A percentile compares a stretch with the other conserved stretches of the same genome.
phyloP scores from a whole-genome alignment of 352 stramenopile species.

The Phytophthora vignae region DNA sequence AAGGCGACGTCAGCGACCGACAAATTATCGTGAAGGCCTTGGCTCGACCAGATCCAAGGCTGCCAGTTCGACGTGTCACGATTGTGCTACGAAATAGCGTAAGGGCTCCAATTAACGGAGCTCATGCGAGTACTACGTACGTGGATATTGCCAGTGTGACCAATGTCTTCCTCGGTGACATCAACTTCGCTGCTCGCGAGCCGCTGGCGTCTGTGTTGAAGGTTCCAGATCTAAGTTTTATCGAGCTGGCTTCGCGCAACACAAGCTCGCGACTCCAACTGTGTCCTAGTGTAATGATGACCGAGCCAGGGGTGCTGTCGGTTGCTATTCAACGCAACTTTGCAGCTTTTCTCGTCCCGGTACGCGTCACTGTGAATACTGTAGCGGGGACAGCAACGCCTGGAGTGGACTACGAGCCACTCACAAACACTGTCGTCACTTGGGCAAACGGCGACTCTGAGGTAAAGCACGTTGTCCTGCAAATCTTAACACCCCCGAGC shows the following conservation, averaged over 20 bases:
- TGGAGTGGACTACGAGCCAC: slow-evolving; percentile 59
- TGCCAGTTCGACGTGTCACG: slow-evolving; percentile 37
- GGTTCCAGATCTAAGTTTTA: slow-evolving; percentile 56
- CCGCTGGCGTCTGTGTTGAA: slow-evolving; percentile 44
- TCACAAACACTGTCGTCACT: slow-evolving; percentile 27
- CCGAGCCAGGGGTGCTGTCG: slow-evolving; percentile 41
- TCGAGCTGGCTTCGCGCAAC: slow-evolving; percentile 51
- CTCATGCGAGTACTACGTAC: slow-evolving; percentile 44
- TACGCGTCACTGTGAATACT: slow-evolving; percentile 46
- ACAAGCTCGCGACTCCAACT: slow-evolving; percentile 60
- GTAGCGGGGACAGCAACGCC: slow-evolving; percentile 57
- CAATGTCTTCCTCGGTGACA: slow-evolving; percentile 47
- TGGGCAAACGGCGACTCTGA: slow-evolving; percentile 50
- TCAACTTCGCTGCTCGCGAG: slow-evolving; percentile 60
- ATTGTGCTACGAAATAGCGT: slow-evolving; percentile 47
- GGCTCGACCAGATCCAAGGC: slow-evolving; percentile 39
- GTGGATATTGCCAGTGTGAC: slow-evolving; percentile 56
- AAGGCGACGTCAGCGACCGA: slow-evolving; percentile 61
- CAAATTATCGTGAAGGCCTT: slow-evolving; percentile 57
- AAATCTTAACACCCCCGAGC: slow-evolving; percentile 43
- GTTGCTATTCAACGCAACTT: slow-evolving; percentile 66
- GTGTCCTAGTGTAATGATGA: slow-evolving; percentile 55
- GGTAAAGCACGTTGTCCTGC: slow-evolving; percentile 51
- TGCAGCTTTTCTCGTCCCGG: slow-evolving; percentile 34
- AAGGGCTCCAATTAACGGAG: slow-evolving; percentile 30